These are phyloP conservation scores for Lactarius deliciosus DNA, from an alignment of 768 basidiomycete species.

Conservation along the genomic window DNA sequence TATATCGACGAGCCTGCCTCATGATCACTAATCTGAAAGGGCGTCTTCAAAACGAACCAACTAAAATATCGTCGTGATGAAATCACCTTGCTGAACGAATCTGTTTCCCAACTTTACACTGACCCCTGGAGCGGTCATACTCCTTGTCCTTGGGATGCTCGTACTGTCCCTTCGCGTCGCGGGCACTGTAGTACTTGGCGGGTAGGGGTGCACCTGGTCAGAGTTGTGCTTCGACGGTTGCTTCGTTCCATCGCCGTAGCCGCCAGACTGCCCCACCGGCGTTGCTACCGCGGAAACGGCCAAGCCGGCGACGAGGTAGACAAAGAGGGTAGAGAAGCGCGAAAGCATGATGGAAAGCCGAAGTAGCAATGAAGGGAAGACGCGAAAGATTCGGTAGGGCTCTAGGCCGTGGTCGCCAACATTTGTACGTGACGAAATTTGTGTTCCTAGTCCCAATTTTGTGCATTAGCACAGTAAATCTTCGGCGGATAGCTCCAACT, in stretches of 20 bases:
- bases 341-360: constrained; percentile 23
- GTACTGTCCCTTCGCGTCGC: background rate
- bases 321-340: constrained; percentile 17
- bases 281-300: constrained; percentile 14
- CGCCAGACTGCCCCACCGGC: background rate
- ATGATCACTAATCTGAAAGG: background rate
- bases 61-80: background rate
- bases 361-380: constrained; percentile 2
- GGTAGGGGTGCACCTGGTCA: background rate
- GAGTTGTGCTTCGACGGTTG: background rate
- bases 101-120: too few relatives aligned
- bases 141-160: background rate
- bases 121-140: background rate
- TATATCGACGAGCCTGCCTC: background rate
- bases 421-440: too few relatives aligned
- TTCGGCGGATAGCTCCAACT: background rate
- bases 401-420: too few relatives aligned
- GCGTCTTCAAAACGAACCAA: background rate
- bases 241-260: constrained; percentile 5
- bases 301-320: constrained; percentile 19
- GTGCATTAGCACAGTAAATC: background rate
- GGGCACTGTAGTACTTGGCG: background rate
- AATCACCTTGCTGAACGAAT: background rate
- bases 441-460: constrained; percentile 11
- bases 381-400: constrained; percentile 14